Percentiles rank a stretch among this genome's conserved stretches.
Conservation (phyloP, 345 rosid species). For the Xanthoceras sorbifolium region DNA sequence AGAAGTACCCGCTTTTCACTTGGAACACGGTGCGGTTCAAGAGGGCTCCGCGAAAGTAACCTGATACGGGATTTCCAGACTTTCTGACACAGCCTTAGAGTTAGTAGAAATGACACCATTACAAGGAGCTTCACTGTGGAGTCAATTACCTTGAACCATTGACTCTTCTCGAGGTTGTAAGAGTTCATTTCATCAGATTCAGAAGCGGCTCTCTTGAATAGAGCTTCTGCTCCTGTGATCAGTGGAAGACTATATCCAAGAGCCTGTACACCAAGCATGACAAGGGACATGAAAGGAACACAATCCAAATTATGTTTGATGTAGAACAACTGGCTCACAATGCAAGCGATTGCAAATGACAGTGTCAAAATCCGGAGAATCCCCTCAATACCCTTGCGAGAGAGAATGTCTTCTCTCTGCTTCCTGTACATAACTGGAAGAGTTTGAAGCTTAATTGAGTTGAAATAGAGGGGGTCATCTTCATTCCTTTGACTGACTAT, state of each 20-base stretch:
- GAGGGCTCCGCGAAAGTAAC: slow-evolving; percentile 47
- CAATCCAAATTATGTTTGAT: slow-evolving; percentile 43
- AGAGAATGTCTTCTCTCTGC: slow-evolving; percentile 83
- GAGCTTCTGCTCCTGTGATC: slow-evolving; percentile 83
- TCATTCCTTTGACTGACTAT: slow-evolving; percentile 65
- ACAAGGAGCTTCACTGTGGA: slow-evolving; percentile 78
- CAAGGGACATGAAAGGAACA: slow-evolving; percentile 68
- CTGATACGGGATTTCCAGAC: slow-evolving; percentile 81
- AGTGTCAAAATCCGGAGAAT: slow-evolving; percentile 69
- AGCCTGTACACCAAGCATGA: slow-evolving; percentile 88
- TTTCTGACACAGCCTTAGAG: slow-evolving; percentile 78
- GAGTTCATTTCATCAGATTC: slow-evolving; percentile 49
- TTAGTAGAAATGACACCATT: slow-evolving; percentile 64
- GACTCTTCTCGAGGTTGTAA: slow-evolving; percentile 57
- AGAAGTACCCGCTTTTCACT: slow-evolving; percentile 64
- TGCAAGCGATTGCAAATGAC: slow-evolving; percentile 69
- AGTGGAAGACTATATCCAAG: slow-evolving; percentile 78
- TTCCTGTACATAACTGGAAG: slow-evolving; percentile 68
- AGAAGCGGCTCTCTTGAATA: slow-evolving; percentile 59
- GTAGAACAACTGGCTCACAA: slow-evolving; percentile 67
- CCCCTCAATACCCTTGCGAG: slow-evolving; percentile 74
- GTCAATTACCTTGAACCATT: slow-evolving; percentile 69
- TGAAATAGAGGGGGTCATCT: slow-evolving; percentile 77
- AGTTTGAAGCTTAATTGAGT: slow-evolving; percentile 54
- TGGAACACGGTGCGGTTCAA: slow-evolving; percentile 61